phyloP scores from a whole-genome alignment of 768 basidiomycete genomes.

The Cantharellus anzutake region DNA sequence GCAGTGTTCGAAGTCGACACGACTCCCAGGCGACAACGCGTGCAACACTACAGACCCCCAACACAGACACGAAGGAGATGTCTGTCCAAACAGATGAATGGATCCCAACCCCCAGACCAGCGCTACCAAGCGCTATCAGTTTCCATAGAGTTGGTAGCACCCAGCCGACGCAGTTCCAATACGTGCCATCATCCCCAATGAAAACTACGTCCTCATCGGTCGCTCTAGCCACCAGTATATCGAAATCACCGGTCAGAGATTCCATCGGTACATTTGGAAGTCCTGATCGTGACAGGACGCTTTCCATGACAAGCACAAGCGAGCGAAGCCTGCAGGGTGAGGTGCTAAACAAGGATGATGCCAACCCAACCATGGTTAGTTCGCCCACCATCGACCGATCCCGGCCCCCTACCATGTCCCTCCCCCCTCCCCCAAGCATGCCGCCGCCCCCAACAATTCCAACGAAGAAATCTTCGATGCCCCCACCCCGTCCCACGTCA shows the following conservation, averaged over 20 bases:
- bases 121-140: constrained; percentile 11
- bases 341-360: too few species aligned
- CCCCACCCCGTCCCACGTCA: constrained; percentile 77
- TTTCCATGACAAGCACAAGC: constrained; percentile 18
- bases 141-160: constrained; percentile 32
- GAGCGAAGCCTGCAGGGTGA: constrained; percentile 19
- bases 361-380: too few species aligned
- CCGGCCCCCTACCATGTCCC: constrained; percentile 65
- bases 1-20: constrained; percentile 1
- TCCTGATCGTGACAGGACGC: constrained; percentile 19
- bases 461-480: constrained; percentile 19
- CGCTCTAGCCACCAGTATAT: constrained; percentile 22
- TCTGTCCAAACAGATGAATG: constrained; percentile 68
- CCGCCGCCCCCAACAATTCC: constrained; percentile 58
- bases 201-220: constrained; percentile 17
- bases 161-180: constrained; percentile 43
- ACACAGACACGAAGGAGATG: constrained; percentile 51
- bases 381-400: constrained; percentile 40
- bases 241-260: constrained; percentile 25
- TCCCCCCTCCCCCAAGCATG: constrained; percentile 72
- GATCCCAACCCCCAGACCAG: constrained; percentile 16
- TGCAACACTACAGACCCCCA: constrained; percentile 12
- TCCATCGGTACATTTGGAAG: constrained; percentile 29
- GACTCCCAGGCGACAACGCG: not conserved
- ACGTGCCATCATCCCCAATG: constrained; percentile 32